Evolutionary conservation across 1,284 basidiomycete species (phyloP), one percentile per base, ranked within the genome.

Genomic region (Cryptococcus deneoformans): DNA sequence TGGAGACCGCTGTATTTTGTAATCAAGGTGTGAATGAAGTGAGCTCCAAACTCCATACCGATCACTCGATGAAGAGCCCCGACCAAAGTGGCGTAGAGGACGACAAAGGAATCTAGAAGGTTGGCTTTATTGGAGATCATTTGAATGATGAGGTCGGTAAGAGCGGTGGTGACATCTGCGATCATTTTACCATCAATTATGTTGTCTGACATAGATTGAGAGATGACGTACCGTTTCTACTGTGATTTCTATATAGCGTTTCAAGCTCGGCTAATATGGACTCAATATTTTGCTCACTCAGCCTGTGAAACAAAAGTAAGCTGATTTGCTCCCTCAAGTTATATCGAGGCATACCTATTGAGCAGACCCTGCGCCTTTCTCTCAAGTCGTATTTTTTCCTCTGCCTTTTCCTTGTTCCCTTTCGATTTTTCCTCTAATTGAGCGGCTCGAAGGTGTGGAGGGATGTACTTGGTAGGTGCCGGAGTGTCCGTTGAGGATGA

Each of bases 41-140:
- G 85, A 0, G 90, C 90, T 85, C 92, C 92, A 68, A 98, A 95
- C 68, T 97, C 95, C 46, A 93, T 80, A 1, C 95, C 94, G 12
- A 95, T 80, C 11, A 92, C 82, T 69, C 88, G 89, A 77, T 96
- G 86, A 47, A 98, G 79, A 50, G 87, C 86, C 0, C 90, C 87
- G 34, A 96, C 85, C 46, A 99, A 86, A 0, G 91, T 89, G 0
- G 93, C 92, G 71, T 98, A 87, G 5, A 97, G 82, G 12, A 93
- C 87, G 52, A 98, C 90, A 67, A 92, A 94, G 1, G 90, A 90
- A 72, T 98, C 93, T 50, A 98, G 82, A 4, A 91, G 81, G 50
- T 89, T 88, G 0, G 90, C 86, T 71, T 89, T 88, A 14, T 87
- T 85, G 1, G 91, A 85, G 50, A 96, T 89, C 46, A 89, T 88